phyloP scores from a whole-genome alignment of 192 early-diverging fungal species.

The Coemansia pectinata region DNA sequence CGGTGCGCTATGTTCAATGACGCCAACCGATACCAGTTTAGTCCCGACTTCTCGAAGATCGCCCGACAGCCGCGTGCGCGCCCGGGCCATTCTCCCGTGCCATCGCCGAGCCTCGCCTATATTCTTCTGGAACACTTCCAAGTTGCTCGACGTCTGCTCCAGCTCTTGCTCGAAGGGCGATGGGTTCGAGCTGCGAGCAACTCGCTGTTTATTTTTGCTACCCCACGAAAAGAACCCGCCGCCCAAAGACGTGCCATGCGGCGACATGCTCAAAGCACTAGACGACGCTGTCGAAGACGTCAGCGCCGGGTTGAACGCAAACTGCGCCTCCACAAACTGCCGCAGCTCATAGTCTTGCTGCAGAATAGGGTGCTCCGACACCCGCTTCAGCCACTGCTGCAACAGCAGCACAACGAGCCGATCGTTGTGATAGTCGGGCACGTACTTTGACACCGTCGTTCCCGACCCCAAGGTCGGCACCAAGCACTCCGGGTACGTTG shows the following conservation, averaged over 20 bases:
- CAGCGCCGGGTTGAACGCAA: constrained; percentile 53
- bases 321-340: constrained; percentile 58
- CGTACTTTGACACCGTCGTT: constrained; percentile 50
- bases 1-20: constrained; percentile 38
- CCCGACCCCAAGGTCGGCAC: constrained; percentile 49
- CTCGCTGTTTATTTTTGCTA: constrained; percentile 19
- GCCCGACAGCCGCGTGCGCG: constrained; percentile 34
- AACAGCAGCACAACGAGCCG: constrained; percentile 48
- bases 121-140: constrained; percentile 44
- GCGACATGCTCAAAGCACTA: constrained; percentile 26
- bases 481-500: constrained; percentile 56
- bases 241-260: constrained; percentile 18
- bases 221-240: constrained; percentile 50
- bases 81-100: constrained; percentile 52
- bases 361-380: constrained; percentile 49
- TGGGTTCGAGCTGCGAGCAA: constrained; percentile 26
- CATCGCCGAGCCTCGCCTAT: constrained; percentile 34
- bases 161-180: constrained; percentile 45
- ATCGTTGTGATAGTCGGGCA: constrained; percentile 55
- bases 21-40: constrained; percentile 44
- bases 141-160: constrained; percentile 31
- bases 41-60: constrained; percentile 38
- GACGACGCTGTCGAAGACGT: constrained; percentile 13
- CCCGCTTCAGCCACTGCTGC: constrained; percentile 53
- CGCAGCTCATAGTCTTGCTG: constrained; percentile 58